Evolutionary conservation across 441 rosid genomes (phyloP).

Genomic region (Erysimum cheiri): DNA sequence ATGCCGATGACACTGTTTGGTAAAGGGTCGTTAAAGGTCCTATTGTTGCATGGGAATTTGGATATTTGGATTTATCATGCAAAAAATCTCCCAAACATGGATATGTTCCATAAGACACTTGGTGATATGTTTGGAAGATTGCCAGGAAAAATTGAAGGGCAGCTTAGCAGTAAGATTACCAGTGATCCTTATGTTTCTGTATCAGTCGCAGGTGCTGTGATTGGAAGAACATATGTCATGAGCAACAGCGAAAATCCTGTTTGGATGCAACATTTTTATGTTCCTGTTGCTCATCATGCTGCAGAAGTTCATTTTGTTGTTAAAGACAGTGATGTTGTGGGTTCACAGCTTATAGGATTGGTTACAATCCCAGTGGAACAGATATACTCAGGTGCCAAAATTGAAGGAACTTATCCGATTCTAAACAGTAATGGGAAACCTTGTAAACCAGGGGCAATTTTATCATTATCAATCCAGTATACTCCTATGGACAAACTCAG

Average conservation of each 20-base stretch:
- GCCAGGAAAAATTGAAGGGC: constrained; percentile 62
- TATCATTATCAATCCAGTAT: constrained; percentile 78
- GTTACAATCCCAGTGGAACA: constrained; percentile 87
- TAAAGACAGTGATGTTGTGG: constrained; percentile 94
- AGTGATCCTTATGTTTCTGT: constrained; percentile 96
- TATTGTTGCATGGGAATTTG: constrained; percentile 84
- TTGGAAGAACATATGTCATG: constrained; percentile 86
- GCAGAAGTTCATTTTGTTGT: constrained; percentile 86
- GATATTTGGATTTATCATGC: constrained; percentile 84
- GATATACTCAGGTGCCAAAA: constrained; percentile 61
- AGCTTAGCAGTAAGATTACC: constrained; percentile 56
- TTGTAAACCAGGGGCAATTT: constrained; percentile 81
- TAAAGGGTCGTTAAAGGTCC: constrained; percentile 53
- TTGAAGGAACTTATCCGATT: constrained; percentile 76
- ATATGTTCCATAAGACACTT: constrained; percentile 86
- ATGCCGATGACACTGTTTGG: constrained; percentile 62
- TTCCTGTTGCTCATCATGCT: constrained; percentile 88
- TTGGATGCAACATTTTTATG: constrained; percentile 88
- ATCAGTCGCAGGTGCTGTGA: constrained; percentile 61
- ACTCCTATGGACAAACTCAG: constrained; percentile 69
- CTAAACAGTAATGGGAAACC: constrained; percentile 69
- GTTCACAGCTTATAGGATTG: constrained; percentile 83
- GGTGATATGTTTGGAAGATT: constrained; percentile 49
- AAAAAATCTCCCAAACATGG: constrained; percentile 94
- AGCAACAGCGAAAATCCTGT: constrained; percentile 88